These are phyloP conservation scores for Vanrija sp. DNA, from an alignment of 1,284 basidiomycete genomes.

Conservation along the genomic window DNA sequence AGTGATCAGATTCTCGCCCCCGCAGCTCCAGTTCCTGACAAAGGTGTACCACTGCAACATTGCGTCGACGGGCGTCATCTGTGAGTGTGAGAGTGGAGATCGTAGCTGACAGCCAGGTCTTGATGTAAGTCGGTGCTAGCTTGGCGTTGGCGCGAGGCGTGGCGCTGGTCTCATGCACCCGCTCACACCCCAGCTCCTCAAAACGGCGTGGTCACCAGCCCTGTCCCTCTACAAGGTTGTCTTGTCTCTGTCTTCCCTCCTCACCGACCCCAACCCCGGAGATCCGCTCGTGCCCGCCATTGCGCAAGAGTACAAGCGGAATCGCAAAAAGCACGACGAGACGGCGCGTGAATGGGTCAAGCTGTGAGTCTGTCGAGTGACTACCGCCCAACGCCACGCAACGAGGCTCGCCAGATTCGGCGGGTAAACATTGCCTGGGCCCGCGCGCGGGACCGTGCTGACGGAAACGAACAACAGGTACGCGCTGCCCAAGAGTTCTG, in stretches of 20 bases:
- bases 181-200: constrained; percentile 64
- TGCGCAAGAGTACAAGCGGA: constrained; percentile 82
- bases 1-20: constrained; percentile 74
- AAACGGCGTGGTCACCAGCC: constrained; percentile 85
- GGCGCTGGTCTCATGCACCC: no score
- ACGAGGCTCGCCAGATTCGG: not conserved
- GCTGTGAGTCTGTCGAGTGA: constrained; percentile 63
- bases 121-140: constrained; percentile 45
- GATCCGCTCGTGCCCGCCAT: constrained; percentile 57
- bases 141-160: not conserved
- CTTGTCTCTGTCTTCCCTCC: constrained; percentile 92
- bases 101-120: constrained; percentile 32
- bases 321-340: constrained; percentile 82
- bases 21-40: constrained; percentile 71
- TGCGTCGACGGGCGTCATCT: constrained; percentile 57
- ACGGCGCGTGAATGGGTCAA: constrained; percentile 92
- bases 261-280: constrained; percentile 95
- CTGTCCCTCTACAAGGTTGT: constrained; percentile 87
- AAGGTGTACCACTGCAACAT: constrained; percentile 95
- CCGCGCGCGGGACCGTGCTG: not conserved
- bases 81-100: constrained; percentile 23
- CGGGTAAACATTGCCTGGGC: not conserved
- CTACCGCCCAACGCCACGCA: not conserved
- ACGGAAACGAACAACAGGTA: constrained; percentile 23
- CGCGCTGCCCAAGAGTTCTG: constrained; percentile 24